Evolutionary conservation across 208 protist genomes (phyloP).

Genomic region (Wallacemonas rigidus): DNA sequence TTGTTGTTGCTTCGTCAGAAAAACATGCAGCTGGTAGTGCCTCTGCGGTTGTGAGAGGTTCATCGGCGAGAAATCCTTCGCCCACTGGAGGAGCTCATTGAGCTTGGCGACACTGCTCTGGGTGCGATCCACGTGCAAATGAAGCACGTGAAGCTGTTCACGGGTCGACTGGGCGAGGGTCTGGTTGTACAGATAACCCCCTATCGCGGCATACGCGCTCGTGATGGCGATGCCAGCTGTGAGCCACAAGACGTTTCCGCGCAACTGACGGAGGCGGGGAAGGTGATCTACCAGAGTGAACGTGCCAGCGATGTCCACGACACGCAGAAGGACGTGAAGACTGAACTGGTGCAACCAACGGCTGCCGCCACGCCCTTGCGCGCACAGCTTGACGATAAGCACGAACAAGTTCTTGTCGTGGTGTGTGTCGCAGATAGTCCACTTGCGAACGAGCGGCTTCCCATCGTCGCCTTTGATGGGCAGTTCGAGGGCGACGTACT

Average conservation of each 20-base stretch:
- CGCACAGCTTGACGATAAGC: slow-evolving; percentile 62
- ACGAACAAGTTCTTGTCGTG: slow-evolving; percentile 49
- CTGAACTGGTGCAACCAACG: slow-evolving; percentile 62
- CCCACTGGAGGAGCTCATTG: slow-evolving; percentile 44
- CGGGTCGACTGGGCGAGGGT: slow-evolving; percentile 28
- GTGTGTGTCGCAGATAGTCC: slow-evolving; percentile 64
- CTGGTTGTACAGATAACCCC: slow-evolving; percentile 22
- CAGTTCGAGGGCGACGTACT: slow-evolving; percentile 65
- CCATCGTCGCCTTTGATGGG: slow-evolving; percentile 20
- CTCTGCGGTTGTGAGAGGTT: slow-evolving; percentile 1
- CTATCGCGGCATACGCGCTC: slow-evolving; percentile 57
- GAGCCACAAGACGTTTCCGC: slow-evolving; percentile 68
- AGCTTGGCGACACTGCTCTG: slow-evolving; percentile 53
- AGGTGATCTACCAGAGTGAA: slow-evolving; percentile 73
- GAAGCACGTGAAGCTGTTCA: slow-evolving; percentile 57
- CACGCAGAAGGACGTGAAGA: slow-evolving; percentile 50
- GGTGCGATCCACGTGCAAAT: slow-evolving; percentile 76
- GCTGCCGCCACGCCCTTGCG: slow-evolving; percentile 42
- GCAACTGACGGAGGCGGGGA: slow-evolving; percentile 35
- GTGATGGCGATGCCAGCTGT: slow-evolving; percentile 80
- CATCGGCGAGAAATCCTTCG: slow-evolving; percentile 3
- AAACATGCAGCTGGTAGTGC: slow-evolving; percentile 29
- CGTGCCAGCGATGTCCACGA: slow-evolving; percentile 50
- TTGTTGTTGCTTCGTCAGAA: slow-evolving; percentile 30
- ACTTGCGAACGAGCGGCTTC: slow-evolving; percentile 48